Base-by-base conservation (phyloP, 192 early-diverging fungal genomes). In the Linderina pennispora region DNA sequence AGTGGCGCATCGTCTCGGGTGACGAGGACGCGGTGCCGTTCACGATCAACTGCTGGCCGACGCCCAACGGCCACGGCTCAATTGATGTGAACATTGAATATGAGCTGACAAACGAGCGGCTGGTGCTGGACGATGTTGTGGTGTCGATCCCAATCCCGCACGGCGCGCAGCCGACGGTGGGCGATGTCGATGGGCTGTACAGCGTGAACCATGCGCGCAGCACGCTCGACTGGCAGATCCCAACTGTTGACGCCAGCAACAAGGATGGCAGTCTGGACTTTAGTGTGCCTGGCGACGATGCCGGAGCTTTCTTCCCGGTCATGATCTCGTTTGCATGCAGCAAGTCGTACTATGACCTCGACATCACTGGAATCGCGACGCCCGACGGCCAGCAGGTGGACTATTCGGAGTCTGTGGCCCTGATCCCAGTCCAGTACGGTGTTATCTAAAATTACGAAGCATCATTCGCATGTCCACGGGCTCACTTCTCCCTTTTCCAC, bases 11-110 rank as follows among this genome's bases (percentile, higher is more conserved):
- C 23, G 76, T 84, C 11, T 85, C 90, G 11, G 78, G 77, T 43
- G 88, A 92, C 62, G 94, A 96, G 36, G 85, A 78, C 35, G 70
- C 60, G 23, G 75, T 96, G 33, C 96, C 96, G 35, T 77, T 99
- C 13, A 50, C 56, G 7, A 70, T 97, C 63, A 98, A 91, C 74
- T 98, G 96, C 77, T 98, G 96, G 96, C 94, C 96, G 17, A 87
- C 91, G 15, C 91, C 89, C 23, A 77, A 83, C 21, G 91, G 84
- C 37, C 82, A 76, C 61, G 94, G 96, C 3, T 78, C 82, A 1
- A 83, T 84, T 36, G 93, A 94, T 63, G 96, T 99, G 18, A 99
- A 91, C 50, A 92, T 97, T 43, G 96, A 99, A 62, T 99, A 96
- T 54, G 92, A 96, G 59, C 75, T 96, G 37, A 86, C 83, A 55